Percentiles rank a stretch among this genome's conserved stretches.
phyloP scores from a whole-genome alignment of 305 asterid species.

The Petunia hybrid region DNA sequence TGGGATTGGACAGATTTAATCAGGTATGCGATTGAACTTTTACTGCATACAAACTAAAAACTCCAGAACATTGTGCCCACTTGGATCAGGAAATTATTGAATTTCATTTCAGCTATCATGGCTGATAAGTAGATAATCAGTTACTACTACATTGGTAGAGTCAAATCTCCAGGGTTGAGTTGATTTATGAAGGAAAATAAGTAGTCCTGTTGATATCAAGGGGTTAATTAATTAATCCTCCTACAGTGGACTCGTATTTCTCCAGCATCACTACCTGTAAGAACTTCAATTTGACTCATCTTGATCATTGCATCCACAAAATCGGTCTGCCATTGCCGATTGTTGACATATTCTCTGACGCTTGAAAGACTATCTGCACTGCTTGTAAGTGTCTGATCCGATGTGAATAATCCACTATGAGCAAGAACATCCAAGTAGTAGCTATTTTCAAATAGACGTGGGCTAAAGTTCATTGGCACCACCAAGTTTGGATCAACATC shows the following conservation, averaged over 20 bases:
- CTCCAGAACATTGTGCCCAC: too few relatives aligned
- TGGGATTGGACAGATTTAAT: too few relatives aligned
- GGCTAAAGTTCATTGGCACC: conserved; percentile 37
- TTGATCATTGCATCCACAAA: conserved; percentile 32
- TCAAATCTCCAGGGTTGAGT: too few relatives aligned
- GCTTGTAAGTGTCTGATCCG: conserved; percentile 30
- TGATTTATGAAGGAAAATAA: too few relatives aligned
- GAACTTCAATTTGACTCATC: conserved; percentile 38
- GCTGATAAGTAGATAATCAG: too few relatives aligned
- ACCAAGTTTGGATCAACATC: conserved; percentile 28
- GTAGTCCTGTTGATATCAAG: too few relatives aligned
- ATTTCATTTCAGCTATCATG: too few relatives aligned
- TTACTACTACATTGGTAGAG: too few relatives aligned
- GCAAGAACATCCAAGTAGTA: conserved; percentile 29
- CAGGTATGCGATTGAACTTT: too few relatives aligned
- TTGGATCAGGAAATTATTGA: too few relatives aligned
- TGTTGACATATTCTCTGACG: conserved; percentile 32
- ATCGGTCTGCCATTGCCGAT: conserved; percentile 13
- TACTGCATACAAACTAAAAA: too few relatives aligned
- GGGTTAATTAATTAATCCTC: conserved; percentile 12
- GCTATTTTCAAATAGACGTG: conserved; percentile 24
- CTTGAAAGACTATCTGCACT: neutral
- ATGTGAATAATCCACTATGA: conserved; percentile 30
- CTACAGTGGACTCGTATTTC: conserved; percentile 35
- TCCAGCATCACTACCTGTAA: conserved; percentile 36